Conservation (phyloP, 208 protist genomes). For the Leishmania gerbilli region DNA sequence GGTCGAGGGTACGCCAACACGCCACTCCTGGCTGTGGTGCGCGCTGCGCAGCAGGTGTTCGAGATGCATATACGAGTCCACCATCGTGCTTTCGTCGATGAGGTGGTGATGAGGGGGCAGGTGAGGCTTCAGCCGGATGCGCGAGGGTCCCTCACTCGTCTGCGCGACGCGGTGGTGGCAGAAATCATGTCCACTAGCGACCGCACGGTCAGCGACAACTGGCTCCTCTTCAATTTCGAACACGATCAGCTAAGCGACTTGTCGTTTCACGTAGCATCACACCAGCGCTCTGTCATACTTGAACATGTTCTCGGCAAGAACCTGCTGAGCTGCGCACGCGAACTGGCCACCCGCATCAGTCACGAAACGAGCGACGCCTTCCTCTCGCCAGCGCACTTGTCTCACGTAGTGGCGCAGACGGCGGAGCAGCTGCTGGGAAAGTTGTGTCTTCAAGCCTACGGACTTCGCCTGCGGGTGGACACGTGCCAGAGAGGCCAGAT, state of each 20-base stretch:
- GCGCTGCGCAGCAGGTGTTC: conserved; percentile 37
- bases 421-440: conserved; percentile 14
- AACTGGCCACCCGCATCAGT: conserved; percentile 21
- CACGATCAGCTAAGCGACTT: conserved; percentile 10
- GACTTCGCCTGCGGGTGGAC: conserved; percentile 11
- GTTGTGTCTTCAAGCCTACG: conserved; percentile 23
- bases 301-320: conserved; percentile 16
- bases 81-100: conserved; percentile 18
- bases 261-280: conserved; percentile 15
- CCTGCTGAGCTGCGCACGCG: conserved; percentile 20
- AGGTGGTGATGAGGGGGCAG: conserved; percentile 1
- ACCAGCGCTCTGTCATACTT: conserved; percentile 17
- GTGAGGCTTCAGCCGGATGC: conserved; percentile 7
- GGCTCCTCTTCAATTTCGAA: conserved; percentile 16
- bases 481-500: conserved; percentile 10
- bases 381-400: neutral
- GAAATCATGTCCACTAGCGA: conserved; percentile 27
- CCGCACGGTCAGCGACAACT: conserved; percentile 6
- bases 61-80: conserved; percentile 37
- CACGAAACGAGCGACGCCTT: conserved; percentile 19
- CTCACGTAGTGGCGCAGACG: neutral
- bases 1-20: conserved; percentile 18
- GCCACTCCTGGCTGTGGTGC: conserved; percentile 30
- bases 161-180: conserved; percentile 19
- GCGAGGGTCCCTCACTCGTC: neutral